Conservation (phyloP, 768 basidiomycete genomes). For the Serendipita sp. region DNA sequence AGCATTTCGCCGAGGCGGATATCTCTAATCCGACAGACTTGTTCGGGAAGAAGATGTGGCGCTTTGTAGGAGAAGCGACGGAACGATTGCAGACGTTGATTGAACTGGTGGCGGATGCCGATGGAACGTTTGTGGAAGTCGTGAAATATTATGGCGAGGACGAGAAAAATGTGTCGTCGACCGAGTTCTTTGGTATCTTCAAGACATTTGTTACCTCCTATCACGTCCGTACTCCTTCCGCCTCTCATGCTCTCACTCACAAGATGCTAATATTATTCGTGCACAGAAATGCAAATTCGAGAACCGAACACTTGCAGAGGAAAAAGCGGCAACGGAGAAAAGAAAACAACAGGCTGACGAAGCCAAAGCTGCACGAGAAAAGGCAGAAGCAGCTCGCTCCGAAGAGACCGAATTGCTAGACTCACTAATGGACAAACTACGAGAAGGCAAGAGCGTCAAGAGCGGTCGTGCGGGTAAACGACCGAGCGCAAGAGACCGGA, state of each 20-base stretch:
- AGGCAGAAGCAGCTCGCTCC: conserved; percentile 14
- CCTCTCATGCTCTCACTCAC: too few species aligned
- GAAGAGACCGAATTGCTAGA: conserved; percentile 46
- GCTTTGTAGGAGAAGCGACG: conserved; percentile 62
- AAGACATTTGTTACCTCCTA: conserved; percentile 94
- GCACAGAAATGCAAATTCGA: conserved; percentile 72
- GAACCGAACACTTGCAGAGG: conserved; percentile 59
- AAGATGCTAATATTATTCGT: neutral
- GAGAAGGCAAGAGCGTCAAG: conserved; percentile 44
- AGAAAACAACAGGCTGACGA: conserved; percentile 55
- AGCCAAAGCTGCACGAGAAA: conserved; percentile 35
- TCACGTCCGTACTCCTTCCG: conserved; percentile 30
- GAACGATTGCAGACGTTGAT: conserved; percentile 64
- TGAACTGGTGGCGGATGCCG: conserved; percentile 77
- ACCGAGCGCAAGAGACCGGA: conserved; percentile 3
- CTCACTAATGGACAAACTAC: conserved; percentile 50
- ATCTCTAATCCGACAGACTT: conserved; percentile 36
- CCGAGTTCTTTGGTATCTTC: conserved; percentile 93
- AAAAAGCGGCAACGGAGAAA: conserved; percentile 47
- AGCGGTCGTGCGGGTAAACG: neutral
- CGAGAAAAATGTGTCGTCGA: conserved; percentile 64
- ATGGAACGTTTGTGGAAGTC: conserved; percentile 68
- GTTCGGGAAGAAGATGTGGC: conserved; percentile 86
- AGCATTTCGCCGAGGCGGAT: conserved; percentile 60
- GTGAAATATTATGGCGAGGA: conserved; percentile 90